Percentiles rank a stretch among this genome's conserved stretches.
phyloP scores from a whole-genome alignment of 2,329 filamentous ascomycete species.

The Fusarium coicis region DNA sequence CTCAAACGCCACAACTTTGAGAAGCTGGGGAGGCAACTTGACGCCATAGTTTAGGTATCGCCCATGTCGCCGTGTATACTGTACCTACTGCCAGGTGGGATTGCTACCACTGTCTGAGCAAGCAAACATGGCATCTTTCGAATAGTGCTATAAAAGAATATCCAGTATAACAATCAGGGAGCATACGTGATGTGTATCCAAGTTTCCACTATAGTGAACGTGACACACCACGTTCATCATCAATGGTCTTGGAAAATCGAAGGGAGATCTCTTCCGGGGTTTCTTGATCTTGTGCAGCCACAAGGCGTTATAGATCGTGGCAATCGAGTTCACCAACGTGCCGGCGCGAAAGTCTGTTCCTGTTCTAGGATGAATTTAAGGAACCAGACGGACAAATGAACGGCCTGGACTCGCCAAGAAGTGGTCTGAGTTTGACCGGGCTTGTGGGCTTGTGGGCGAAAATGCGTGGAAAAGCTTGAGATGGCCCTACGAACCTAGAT shows the following conservation, averaged over 20 bases:
- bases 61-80: background rate
- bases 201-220: background rate
- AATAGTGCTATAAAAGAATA: background rate
- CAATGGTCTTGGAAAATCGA: background rate
- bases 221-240: background rate
- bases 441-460: constrained; percentile 26
- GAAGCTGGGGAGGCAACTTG: constrained; percentile 3
- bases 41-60: constrained; percentile 9
- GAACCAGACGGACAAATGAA: constrained; percentile 9
- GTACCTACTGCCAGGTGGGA: background rate
- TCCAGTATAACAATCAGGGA: background rate
- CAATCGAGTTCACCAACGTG: constrained; percentile 26
- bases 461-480: constrained; percentile 20
- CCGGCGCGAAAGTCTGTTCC: constrained; percentile 24
- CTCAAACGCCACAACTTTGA: constrained; percentile 5
- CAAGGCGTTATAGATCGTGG: constrained; percentile 24
- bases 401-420: constrained; percentile 30
- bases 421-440: constrained; percentile 12
- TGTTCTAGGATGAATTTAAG: constrained; percentile 9
- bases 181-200: background rate
- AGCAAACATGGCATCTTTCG: background rate
- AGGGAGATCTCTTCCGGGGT: background rate
- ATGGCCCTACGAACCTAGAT: background rate
- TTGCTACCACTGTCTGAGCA: background rate
- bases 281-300: background rate